Conservation (phyloP, 139 green algal genomes). For the Chlamydomonas asymmetrica region DNA sequence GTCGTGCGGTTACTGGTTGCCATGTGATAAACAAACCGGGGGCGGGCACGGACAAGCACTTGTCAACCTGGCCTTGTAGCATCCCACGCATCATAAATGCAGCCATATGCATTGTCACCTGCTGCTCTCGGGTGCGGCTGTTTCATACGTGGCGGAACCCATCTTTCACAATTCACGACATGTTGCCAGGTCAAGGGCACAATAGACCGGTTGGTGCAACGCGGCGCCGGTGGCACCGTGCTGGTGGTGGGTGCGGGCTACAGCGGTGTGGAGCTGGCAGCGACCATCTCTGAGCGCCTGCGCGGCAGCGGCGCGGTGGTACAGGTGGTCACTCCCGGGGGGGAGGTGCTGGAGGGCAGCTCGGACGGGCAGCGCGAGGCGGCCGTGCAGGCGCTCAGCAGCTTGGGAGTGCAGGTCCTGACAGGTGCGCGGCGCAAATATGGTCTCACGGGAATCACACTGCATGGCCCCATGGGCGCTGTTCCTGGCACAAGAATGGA, state of each 20-base stretch:
- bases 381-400: constrained; percentile 52
- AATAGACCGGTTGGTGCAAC: constrained; percentile 48
- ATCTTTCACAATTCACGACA: too few species aligned
- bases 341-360: constrained; percentile 68
- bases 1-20: too few species aligned
- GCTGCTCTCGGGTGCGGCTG: too few species aligned
- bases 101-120: too few species aligned
- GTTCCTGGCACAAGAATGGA: too few species aligned
- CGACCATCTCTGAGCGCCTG: constrained; percentile 72
- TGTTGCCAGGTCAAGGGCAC: constrained; percentile 25
- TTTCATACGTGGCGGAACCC: too few species aligned
- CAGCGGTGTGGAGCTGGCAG: constrained; percentile 85
- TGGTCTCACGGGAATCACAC: too few species aligned
- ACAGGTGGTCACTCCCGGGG: constrained; percentile 68
- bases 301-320: constrained; percentile 42
- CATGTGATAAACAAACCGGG: too few species aligned
- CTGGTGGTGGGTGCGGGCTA: constrained; percentile 90
- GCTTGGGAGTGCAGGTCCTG: constrained; percentile 65
- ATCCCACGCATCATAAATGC: too few species aligned
- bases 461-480: too few species aligned
- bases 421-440: constrained; percentile 37
- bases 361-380: constrained; percentile 70
- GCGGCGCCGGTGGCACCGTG: constrained; percentile 26
- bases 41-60: too few species aligned
- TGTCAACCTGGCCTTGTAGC: too few species aligned